Percentiles rank a stretch among this genome's conserved stretches.
phyloP scores from a whole-genome alignment of 1,284 basidiomycete genomes.

The Rhodofomes roseus region DNA sequence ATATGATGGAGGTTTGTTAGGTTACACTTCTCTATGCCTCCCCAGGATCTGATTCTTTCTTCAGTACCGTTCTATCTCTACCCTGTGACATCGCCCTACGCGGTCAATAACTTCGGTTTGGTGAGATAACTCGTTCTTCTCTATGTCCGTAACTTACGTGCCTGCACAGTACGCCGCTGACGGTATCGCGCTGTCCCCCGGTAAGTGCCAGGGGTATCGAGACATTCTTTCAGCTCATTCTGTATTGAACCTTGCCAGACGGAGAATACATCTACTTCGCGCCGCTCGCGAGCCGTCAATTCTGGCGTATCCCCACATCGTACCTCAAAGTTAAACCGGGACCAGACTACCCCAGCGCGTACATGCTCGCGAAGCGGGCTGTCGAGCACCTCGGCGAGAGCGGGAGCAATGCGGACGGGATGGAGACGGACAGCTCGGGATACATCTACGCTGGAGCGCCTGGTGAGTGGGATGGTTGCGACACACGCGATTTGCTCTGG shows the following conservation, averaged over 20 bases:
- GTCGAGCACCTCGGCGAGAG: conserved; percentile 21
- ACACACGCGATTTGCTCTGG: background rate
- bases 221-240: background rate
- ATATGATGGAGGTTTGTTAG: conserved; percentile 19
- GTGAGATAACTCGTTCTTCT: conserved; percentile 1
- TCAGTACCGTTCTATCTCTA: conserved; percentile 7
- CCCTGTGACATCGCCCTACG: conserved; percentile 13
- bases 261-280: conserved; percentile 25
- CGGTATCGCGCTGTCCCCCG: conserved; percentile 14
- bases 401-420: conserved; percentile 25
- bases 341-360: conserved; percentile 18
- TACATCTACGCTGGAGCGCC: conserved; percentile 25
- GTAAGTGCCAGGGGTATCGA: background rate
- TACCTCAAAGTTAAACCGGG: conserved; percentile 19
- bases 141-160: background rate
- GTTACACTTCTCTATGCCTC: too few species aligned
- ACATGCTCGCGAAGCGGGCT: conserved; percentile 16
- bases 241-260: conserved; percentile 8
- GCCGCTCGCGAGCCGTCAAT: conserved; percentile 22
- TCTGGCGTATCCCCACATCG: conserved; percentile 27
- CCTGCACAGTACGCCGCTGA: conserved; percentile 14
- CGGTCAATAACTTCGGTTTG: conserved; percentile 11
- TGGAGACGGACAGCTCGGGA: conserved; percentile 24
- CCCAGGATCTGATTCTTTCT: background rate
- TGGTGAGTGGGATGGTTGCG: conserved; percentile 1